Base-by-base conservation (phyloP, 2,329 filamentous ascomycete genomes). In the Sphaerostilbella broomeana region DNA sequence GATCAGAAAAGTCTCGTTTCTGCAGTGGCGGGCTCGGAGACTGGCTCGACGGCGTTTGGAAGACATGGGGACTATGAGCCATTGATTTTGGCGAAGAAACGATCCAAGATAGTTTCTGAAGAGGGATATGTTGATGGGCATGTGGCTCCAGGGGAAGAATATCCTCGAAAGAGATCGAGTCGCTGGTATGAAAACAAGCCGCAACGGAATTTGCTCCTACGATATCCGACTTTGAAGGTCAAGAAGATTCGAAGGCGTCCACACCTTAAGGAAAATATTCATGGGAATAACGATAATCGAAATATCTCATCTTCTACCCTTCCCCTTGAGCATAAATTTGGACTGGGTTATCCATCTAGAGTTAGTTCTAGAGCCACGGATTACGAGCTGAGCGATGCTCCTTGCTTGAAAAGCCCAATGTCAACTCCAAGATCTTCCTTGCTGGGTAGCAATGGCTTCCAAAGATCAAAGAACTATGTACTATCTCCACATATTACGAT, bases 401-500 rank as follows among this genome's bases (percentile, higher is more conserved):
- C 15, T 2, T 16, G 7, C n/a, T 24, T 28, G 9, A 24, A 26
- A n/a, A 22, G 19, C 7, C 13, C 6, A 2, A 15, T 32, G 4
- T 10, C 16, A 16, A 5, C 29, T 20, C 17, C 32, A 9, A 5
- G 11, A 9, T 7, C 7, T 3, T 18, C 26, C 6, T 11, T 25
- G 4, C 16, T 16, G 13, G 29, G 28, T 5, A 17, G 20, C 26
- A 41, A 15, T 27, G 35, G 12, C 22, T 12, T 18, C 30, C 35
- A 11, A 31, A 28, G 20, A 11, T 7, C 19, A 17, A 12, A 18
- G 8, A n/a, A 13, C 13, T 47, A 36, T 36, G 51, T 71, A 5
- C 51, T 73, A 11, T 56, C 62, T 5, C 72, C 70, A 4, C 55
- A 57, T 19, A 58, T 75, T 17, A 51, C 55, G 12, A 61, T 72